phyloP scores from a whole-genome alignment of 2,329 filamentous ascomycete species.

The Clathrospora elynae region DNA sequence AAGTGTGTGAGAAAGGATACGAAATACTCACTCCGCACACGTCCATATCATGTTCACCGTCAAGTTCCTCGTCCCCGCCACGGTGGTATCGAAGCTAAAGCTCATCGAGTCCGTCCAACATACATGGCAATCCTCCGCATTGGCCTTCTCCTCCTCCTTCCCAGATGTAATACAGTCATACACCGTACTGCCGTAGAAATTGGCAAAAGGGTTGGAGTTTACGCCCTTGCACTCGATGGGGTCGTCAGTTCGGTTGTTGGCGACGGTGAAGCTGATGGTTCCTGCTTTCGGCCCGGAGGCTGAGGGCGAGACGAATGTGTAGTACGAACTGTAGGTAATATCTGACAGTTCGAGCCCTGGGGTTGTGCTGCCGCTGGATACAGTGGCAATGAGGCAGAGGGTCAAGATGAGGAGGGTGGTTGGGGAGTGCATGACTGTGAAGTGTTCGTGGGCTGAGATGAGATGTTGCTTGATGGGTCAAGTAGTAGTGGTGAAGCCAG shows the following conservation, averaged over 20 bases:
- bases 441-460: neutral
- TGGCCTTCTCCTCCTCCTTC: neutral
- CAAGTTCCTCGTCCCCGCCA: constrained; percentile 1
- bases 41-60: constrained; percentile 13
- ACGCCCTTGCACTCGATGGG: constrained; percentile 2
- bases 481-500: no score
- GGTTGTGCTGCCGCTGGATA: neutral
- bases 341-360: neutral
- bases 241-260: constrained; percentile 6
- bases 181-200: constrained; percentile 1
- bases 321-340: constrained; percentile 10
- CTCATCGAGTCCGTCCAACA: constrained; percentile 2
- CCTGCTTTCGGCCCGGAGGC: constrained; percentile 6
- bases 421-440: neutral
- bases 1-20: neutral
- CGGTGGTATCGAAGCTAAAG: constrained; percentile 11
- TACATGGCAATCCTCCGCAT: neutral
- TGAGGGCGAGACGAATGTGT: constrained; percentile 11
- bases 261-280: constrained; percentile 11
- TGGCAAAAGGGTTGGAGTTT: constrained; percentile 9
- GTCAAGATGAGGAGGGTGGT: neutral
- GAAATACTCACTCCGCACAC: constrained; percentile 14
- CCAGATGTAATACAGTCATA: constrained; percentile 9
- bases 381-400: neutral
- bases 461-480: no score